phyloP scores from a whole-genome alignment of 2,329 filamentous ascomycete genomes.

The Fusarium azukiicola region DNA sequence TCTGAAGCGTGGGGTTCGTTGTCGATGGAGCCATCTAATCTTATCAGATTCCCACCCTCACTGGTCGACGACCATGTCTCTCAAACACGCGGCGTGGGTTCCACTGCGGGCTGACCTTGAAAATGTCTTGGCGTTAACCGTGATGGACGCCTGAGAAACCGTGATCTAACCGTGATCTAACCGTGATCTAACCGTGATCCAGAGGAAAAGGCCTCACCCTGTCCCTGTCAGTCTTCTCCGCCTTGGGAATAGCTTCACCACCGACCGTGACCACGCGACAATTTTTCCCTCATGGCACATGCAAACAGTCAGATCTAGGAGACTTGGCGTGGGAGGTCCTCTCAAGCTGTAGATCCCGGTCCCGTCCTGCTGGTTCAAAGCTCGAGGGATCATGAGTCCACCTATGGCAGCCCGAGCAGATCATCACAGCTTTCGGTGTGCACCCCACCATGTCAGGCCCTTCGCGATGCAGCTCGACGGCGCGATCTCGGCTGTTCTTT shows the following conservation, averaged over 20 bases:
- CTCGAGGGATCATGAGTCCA: background rate
- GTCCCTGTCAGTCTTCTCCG: background rate
- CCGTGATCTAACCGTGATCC: conserved; percentile 13
- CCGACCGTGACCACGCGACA: conserved; percentile 1
- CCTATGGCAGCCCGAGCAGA: background rate
- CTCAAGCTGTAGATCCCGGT: background rate
- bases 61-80: background rate
- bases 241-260: conserved; percentile 25
- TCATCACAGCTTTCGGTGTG: background rate
- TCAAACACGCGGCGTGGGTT: conserved; percentile 10
- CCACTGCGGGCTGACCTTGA: conserved; percentile 20
- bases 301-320: conserved; percentile 10
- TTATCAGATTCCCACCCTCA: conserved; percentile 47
- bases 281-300: conserved; percentile 8
- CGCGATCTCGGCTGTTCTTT: conserved; percentile 14
- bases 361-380: conserved; percentile 8
- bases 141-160: conserved; percentile 18
- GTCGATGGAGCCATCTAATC: conserved; percentile 49
- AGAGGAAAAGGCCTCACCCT: conserved; percentile 15
- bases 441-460: no score
- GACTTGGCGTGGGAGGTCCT: conserved; percentile 8
- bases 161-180: conserved; percentile 13
- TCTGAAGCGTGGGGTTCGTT: conserved; percentile 15
- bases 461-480: conserved; percentile 12
- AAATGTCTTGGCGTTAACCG: background rate